These are phyloP conservation scores for Coemansia sp. DNA, from an alignment of 192 early-diverging fungal genomes.

Conservation along the genomic window DNA sequence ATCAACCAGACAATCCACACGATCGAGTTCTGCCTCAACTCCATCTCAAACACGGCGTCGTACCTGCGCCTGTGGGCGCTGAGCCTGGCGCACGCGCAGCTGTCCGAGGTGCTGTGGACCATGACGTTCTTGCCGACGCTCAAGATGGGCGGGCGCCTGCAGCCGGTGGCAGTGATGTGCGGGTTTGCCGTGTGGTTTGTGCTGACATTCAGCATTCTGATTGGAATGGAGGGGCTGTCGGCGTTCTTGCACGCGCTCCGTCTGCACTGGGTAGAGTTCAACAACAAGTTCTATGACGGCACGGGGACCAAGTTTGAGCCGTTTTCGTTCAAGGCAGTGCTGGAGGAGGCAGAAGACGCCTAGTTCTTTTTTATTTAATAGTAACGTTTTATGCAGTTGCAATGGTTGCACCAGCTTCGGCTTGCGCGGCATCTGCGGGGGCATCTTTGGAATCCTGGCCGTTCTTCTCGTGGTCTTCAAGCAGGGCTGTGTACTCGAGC, in stretches of 20 bases:
- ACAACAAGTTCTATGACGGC: slow-evolving; percentile 95
- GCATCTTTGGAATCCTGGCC: slow-evolving; percentile 3
- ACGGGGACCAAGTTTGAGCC: slow-evolving; percentile 89
- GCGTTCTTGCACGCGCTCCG: slow-evolving; percentile 89
- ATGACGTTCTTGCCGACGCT: slow-evolving; percentile 68
- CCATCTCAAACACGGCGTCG: slow-evolving; percentile 97
- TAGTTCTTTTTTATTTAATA: background rate
- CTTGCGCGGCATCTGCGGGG: background rate
- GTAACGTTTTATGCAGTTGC: background rate
- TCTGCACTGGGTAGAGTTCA: slow-evolving; percentile 98
- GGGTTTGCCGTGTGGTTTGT: slow-evolving; percentile 88
- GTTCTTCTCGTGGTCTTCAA: slow-evolving; percentile 43
- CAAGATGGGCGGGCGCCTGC: slow-evolving; percentile 54
- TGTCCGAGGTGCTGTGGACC: slow-evolving; percentile 94
- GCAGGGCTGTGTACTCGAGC: slow-evolving; percentile 49
- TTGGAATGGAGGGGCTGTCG: slow-evolving; percentile 85
- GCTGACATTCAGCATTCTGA: slow-evolving; percentile 73
- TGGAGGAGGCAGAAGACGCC: slow-evolving; percentile 41
- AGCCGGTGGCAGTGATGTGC: slow-evolving; percentile 69
- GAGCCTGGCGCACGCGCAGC: slow-evolving; percentile 94
- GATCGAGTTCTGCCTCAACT: slow-evolving; percentile 94
- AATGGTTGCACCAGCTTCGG: background rate
- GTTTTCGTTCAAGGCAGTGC: slow-evolving; percentile 70
- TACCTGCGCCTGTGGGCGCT: slow-evolving; percentile 99
- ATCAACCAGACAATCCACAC: slow-evolving; percentile 98